These are phyloP conservation scores for Alternaria sp. DNA, from an alignment of 2,329 filamentous ascomycete species.

Conservation along the genomic window DNA sequence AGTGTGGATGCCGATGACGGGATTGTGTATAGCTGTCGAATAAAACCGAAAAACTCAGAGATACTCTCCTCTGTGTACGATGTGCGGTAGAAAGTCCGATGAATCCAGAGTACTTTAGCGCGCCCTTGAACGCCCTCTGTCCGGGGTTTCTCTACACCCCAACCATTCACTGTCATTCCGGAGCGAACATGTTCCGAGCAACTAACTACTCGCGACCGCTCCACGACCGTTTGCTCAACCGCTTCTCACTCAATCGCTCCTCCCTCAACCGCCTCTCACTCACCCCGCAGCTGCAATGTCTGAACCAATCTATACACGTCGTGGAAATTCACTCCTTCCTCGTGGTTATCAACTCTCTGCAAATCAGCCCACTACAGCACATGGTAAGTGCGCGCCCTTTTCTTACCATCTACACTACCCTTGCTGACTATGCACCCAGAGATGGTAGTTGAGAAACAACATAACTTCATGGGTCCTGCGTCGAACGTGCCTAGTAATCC, in stretches of 20 bases:
- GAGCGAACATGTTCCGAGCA: background rate
- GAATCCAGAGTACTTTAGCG: no score
- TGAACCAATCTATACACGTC: background rate
- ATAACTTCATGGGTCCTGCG: rapidly evolving
- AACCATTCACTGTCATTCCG: background rate
- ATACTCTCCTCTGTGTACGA: no score
- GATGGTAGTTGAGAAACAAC: background rate
- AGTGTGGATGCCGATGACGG: background rate
- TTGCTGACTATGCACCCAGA: background rate
- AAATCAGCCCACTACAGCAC: rapidly evolving
- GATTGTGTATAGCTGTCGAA: background rate
- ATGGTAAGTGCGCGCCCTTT: background rate
- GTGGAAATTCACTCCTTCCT: background rate
- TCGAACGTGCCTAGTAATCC: no score
- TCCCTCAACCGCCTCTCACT: background rate
- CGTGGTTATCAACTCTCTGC: background rate
- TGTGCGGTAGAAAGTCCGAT: no score
- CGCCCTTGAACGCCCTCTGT: no score
- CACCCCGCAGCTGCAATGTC: background rate
- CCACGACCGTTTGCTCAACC: background rate
- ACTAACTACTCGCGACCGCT: background rate
- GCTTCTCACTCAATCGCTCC: background rate
- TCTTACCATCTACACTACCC: background rate
- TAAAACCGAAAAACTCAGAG: no score
- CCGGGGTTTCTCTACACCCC: background rate